Conservation (phyloP, 345 rosid genomes). For the Linum lewisii region DNA sequence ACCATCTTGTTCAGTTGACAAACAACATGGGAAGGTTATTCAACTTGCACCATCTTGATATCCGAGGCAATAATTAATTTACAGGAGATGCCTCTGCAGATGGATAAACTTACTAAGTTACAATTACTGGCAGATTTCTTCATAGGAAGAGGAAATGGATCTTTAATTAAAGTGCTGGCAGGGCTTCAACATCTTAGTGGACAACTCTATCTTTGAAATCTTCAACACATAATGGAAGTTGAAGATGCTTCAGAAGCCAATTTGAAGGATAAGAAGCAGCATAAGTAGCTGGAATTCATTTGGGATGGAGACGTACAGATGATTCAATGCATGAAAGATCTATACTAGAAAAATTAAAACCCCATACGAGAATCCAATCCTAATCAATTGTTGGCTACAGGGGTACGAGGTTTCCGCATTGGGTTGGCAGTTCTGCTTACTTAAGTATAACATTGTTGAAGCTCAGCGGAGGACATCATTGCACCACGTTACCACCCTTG, state of each 20-base stretch:
- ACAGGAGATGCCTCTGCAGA: slow-evolving; percentile 12
- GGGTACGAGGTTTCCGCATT: slow-evolving; percentile 6
- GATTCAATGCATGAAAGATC: not conserved
- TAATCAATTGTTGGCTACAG: slow-evolving; percentile 4
- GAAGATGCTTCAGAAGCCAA: slow-evolving; percentile 9
- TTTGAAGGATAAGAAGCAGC: slow-evolving; percentile 10
- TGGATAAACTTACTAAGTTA: slow-evolving; percentile 12
- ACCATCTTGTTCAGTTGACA: slow-evolving; percentile 3
- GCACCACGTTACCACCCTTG: slow-evolving; percentile 2
- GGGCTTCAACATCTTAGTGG: slow-evolving; percentile 7
- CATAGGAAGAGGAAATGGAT: not conserved
- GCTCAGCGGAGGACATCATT: not conserved
- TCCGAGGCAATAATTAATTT: slow-evolving; percentile 2
- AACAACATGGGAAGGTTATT: not conserved
- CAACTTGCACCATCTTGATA: slow-evolving; percentile 6
- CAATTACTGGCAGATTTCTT: slow-evolving; percentile 8
- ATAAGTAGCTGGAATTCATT: not conserved
- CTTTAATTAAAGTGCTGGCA: slow-evolving; percentile 8
- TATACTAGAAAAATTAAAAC: slow-evolving; percentile 7
- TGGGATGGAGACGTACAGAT: slow-evolving; percentile 2
- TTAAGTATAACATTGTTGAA: slow-evolving; percentile 1
- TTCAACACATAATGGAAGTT: slow-evolving; percentile 8
- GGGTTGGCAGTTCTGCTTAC: slow-evolving; percentile 8
- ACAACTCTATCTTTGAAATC: slow-evolving; percentile 6
- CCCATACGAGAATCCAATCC: not conserved